These are phyloP conservation scores for Hirschfeldia incana DNA, from an alignment of 345 rosid species.

Conservation along the genomic window DNA sequence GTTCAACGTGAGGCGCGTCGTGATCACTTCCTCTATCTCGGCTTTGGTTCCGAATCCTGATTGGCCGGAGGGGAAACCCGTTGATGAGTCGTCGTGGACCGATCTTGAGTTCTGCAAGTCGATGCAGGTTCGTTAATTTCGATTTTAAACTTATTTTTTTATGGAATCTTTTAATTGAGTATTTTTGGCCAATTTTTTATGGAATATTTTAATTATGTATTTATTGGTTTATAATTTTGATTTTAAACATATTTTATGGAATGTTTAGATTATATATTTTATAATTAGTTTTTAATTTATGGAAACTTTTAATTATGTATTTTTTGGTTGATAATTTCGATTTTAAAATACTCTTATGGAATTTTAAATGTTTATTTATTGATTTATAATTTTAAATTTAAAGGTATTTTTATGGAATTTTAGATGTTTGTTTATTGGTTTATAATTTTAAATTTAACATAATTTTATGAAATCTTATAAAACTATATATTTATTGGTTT, in stretches of 20 bases:
- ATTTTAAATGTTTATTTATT: no score
- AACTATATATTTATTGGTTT: neutral
- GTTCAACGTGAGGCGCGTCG: conserved; percentile 66
- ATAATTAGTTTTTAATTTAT: neutral
- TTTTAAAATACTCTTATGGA: neutral
- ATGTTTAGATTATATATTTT: no score
- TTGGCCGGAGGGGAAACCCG: conserved; percentile 51
- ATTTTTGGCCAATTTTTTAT: neutral
- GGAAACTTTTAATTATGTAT: no score
- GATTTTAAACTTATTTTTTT: neutral
- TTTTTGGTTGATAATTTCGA: neutral
- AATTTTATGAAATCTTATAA: neutral
- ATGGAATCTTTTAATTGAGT: neutral
- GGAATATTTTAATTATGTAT: neutral
- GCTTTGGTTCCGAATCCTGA: conserved; percentile 71
- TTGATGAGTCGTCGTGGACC: conserved; percentile 84
- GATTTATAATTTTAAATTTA: neutral
- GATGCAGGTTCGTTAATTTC: conserved; percentile 42
- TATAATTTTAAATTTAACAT: neutral
- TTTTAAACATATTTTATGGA: no score
- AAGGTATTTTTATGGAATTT: no score
- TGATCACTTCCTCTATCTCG: conserved; percentile 78
- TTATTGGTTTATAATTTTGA: no score
- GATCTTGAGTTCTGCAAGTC: conserved; percentile 73
- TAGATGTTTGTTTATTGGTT: neutral